Percentiles rank a stretch among this genome's conserved stretches.
These are phyloP conservation scores for Westerdykella sp. DNA, from an alignment of 2,329 filamentous ascomycete genomes.

Conservation along the genomic window DNA sequence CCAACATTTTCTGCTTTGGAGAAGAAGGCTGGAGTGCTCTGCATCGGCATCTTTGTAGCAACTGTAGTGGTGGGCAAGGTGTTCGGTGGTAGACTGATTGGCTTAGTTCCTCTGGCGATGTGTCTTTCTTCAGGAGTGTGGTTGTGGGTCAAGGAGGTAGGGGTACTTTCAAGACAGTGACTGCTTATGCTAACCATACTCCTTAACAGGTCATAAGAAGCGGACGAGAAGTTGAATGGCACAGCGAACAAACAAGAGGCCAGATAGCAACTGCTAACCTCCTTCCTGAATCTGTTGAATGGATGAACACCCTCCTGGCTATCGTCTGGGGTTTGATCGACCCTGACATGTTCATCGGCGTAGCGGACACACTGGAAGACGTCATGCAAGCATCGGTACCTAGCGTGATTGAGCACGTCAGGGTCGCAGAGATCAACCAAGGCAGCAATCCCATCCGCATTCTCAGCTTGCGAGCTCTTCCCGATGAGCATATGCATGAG, in stretches of 20 bases:
- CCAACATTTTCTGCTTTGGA: conserved; percentile 78
- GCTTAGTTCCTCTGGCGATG: conserved; percentile 65
- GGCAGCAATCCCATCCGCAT: conserved; percentile 86
- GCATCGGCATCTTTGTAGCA: conserved; percentile 61
- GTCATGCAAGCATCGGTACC: conserved; percentile 96
- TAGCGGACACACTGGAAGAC: conserved; percentile 91
- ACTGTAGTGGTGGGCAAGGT: conserved; percentile 73
- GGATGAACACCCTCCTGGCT: conserved; percentile 85
- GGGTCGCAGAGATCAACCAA: conserved; percentile 91
- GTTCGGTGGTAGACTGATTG: conserved; percentile 71
- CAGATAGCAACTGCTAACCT: conserved; percentile 81
- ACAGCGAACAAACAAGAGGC: conserved; percentile 76
- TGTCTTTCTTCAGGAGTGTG: conserved; percentile 73
- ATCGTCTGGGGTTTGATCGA: conserved; percentile 89
- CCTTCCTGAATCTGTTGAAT: conserved; percentile 82
- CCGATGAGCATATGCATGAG: conserved; percentile 73
- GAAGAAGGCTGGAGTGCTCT: conserved; percentile 64
- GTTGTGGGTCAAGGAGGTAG: conserved; percentile 74
- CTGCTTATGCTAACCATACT: background rate
- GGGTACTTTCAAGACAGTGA: background rate
- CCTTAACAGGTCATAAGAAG: conserved; percentile 56
- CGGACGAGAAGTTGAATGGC: conserved; percentile 80
- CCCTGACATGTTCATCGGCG: conserved; percentile 85
- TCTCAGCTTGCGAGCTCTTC: conserved; percentile 76
- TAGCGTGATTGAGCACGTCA: conserved; percentile 84